phyloP scores from a whole-genome alignment of 2,329 filamentous ascomycete species.

The Lomentospora prolificans region DNA sequence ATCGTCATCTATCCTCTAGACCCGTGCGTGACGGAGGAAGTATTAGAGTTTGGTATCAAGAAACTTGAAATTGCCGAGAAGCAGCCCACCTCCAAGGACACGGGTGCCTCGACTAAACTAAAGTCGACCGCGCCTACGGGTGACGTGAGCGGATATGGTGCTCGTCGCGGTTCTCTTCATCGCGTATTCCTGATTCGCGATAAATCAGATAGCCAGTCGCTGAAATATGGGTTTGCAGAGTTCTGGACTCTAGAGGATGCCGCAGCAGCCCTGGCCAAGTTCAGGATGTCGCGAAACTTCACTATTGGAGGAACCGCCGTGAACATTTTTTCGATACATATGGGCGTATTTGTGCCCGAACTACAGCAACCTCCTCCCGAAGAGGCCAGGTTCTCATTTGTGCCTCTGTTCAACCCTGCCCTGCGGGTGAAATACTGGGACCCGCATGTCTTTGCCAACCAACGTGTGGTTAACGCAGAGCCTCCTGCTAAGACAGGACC shows the following conservation, averaged over 20 bases:
- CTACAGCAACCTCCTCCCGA: conserved; percentile 45
- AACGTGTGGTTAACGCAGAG: conserved; percentile 47
- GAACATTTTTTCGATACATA: conserved; percentile 64
- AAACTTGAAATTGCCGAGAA: conserved; percentile 58
- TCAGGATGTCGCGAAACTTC: conserved; percentile 62
- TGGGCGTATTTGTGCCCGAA: conserved; percentile 75
- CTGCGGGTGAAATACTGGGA: conserved; percentile 70
- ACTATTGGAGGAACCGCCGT: conserved; percentile 68
- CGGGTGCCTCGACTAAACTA: conserved; percentile 36
- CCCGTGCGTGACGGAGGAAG: conserved; percentile 58
- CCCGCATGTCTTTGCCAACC: conserved; percentile 59
- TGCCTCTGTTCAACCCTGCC: conserved; percentile 56
- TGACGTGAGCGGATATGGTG: conserved; percentile 53
- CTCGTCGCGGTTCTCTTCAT: conserved; percentile 62
- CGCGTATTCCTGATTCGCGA: conserved; percentile 71
- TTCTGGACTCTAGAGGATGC: conserved; percentile 71
- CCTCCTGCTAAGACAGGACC: conserved; percentile 20
- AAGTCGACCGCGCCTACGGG: conserved; percentile 48
- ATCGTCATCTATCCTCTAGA: conserved; percentile 65
- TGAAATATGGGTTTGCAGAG: conserved; percentile 77
- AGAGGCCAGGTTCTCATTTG: conserved; percentile 57
- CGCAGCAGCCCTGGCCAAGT: conserved; percentile 61
- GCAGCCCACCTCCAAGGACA: conserved; percentile 33
- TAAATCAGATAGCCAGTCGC: conserved; percentile 58
- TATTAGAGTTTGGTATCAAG: conserved; percentile 62